Base-by-base conservation (phyloP, 2,329 filamentous ascomycete species). In the Cyclaneusma minus region DNA sequence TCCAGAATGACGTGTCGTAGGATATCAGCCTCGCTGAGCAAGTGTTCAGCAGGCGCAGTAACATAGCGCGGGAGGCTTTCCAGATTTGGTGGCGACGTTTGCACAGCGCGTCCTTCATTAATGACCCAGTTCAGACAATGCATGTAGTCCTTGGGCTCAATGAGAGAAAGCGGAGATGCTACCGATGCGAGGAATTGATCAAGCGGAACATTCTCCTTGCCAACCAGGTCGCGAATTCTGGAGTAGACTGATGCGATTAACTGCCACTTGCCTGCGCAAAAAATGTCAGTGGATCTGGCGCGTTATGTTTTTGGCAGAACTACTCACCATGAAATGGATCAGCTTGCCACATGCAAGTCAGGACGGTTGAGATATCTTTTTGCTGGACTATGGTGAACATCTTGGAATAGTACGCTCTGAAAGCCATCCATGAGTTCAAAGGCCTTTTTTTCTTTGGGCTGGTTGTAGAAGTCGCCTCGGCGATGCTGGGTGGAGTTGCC, bases 261-360 rank as follows among this genome's bases (percentile, higher is more conserved):
- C 5, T 29, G 16, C 24, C 37, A 43, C 24, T 38, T 42, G 8
- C 32, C 35, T 13, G n/a, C n/a, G n/a, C n/a, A n/a, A n/a, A n/a
- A n/a, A n/a, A n/a, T n/a, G n/a, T n/a, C n/a, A n/a, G n/a, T n/a
- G n/a, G n/a, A n/a, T n/a, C n/a, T n/a, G n/a, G n/a, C n/a, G n/a
- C n/a, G n/a, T n/a, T n/a, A n/a, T n/a, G n/a, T n/a, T n/a, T n/a
- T n/a, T n/a, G n/a, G n/a, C n/a, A n/a, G n/a, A n/a, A n/a, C n/a
- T n/a, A n/a, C n/a, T n/a, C n/a, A n/a, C n/a, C n/a, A n/a, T 38
- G 33, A 29, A 41, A 42, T 6, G 35, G 36, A 24, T 39, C 37
- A 4, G 28, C 8, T 16, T 35, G 24, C 36, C 38, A 40, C 15
- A 40, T 24, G 3, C 24, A 11, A 14, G 32, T 42, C 17, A 39